Evolutionary conservation across 2,329 filamentous ascomycete species (phyloP), one percentile per base, ranked within the genome.

Genomic region (Penicillium sp.): DNA sequence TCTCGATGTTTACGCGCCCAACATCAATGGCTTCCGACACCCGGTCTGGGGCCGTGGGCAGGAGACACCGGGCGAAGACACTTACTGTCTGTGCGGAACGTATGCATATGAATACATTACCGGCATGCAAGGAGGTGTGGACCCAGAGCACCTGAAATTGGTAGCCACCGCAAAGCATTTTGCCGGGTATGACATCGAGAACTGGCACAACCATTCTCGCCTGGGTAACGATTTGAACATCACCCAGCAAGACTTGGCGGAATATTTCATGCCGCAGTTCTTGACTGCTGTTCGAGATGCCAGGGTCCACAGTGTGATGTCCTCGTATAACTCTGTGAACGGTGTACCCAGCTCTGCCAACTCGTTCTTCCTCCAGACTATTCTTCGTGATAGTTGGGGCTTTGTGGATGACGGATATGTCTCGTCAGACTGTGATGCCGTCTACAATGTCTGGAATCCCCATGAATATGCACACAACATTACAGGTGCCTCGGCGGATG

Each of bases 201-300:
- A 68, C 56, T 81, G 79, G 73, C 66, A 71, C 31, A 71, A 71
- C 3, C 68, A 76, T 24, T 72, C 71, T n/a, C 74, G 82, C 11
- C 81, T 67, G 22, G 78, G 79, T 16, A 87, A 85, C 58, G 78
- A 88, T 66, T 80, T 85, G 62, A 64, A 6, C 13, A 82, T 87
- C 56, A 76, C 78, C 10, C 74, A 78, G 49, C 87, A 89, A 62
- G 87, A 90, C 58, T 73, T 90, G 4, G 79, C 82, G 0, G 87
- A 89, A 64, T 90, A 89, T 72, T 90, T 88, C 65, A 78, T 88
- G 42, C 86, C 84, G 1, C 81, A 86, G 0, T 90, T 90, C 74
- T 78, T 87, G 65, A 80, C 80, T 68, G 89, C 87, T 69, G 84
- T 81, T 45, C 78, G 82, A 11, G 83, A 87, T 65, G 80, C 81